A percentile compares a stretch with the other conserved stretches of the same genome.
These are phyloP conservation scores for Tolypocladium nubicola DNA, from an alignment of 2,329 filamentous ascomycete genomes.

Conservation along the genomic window DNA sequence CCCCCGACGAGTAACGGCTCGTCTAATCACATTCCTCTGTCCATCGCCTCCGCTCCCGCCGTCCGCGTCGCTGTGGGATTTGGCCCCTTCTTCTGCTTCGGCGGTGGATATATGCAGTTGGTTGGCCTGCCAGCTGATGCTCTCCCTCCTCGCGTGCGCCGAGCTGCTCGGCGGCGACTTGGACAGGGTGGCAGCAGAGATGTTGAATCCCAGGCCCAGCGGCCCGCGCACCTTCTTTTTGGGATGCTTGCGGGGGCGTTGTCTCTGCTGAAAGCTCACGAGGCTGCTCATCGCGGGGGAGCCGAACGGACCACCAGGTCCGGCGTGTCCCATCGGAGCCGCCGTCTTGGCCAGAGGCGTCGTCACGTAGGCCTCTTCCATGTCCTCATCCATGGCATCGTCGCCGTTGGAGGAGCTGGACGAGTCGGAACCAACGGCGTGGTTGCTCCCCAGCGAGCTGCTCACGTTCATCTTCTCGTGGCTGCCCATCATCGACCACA, in stretches of 20 bases:
- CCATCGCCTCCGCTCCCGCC: slow-evolving; percentile 37
- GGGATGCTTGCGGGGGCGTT: slow-evolving; percentile 61
- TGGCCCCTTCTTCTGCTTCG: slow-evolving; percentile 51
- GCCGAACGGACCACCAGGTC: slow-evolving; percentile 48
- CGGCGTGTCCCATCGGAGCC: slow-evolving; percentile 33
- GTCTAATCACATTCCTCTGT: slow-evolving; percentile 66
- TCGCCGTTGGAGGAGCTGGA: slow-evolving; percentile 66
- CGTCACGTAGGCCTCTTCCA: slow-evolving; percentile 69
- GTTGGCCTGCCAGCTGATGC: slow-evolving; percentile 81
- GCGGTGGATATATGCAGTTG: slow-evolving; percentile 75
- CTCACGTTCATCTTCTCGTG: slow-evolving; percentile 64
- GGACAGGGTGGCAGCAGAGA: slow-evolving; percentile 38
- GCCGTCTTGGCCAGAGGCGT: slow-evolving; percentile 67
- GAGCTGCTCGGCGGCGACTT: slow-evolving; percentile 59
- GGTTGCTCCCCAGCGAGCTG: slow-evolving; percentile 68
- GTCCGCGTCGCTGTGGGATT: slow-evolving; percentile 54
- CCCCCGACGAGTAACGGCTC: slow-evolving; percentile 74
- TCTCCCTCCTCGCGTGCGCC: slow-evolving; percentile 61
- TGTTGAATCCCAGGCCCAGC: slow-evolving; percentile 39
- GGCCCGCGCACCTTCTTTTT: slow-evolving; percentile 41
- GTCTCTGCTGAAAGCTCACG: slow-evolving; percentile 70
- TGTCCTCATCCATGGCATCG: slow-evolving; percentile 61
- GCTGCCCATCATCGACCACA: slow-evolving; percentile 62
- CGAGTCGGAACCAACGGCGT: slow-evolving; percentile 62
- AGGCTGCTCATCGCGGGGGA: slow-evolving; percentile 68